Conservation (phyloP, 768 basidiomycete species). For the Tylopilus intermedius region DNA sequence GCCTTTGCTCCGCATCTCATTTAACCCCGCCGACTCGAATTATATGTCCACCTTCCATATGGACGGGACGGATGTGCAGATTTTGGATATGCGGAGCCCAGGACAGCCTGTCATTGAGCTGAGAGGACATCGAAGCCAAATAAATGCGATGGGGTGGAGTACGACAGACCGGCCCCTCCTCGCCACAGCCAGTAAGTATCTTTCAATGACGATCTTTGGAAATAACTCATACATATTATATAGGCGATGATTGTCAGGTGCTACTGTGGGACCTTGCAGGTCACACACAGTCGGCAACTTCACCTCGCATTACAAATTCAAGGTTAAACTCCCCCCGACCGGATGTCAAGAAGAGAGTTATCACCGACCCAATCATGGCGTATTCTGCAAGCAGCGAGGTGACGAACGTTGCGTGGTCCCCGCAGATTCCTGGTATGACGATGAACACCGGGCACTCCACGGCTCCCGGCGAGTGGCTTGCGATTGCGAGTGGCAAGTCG, state of each 20-base stretch:
- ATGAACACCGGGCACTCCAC: constrained; percentile 73
- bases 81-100: constrained; percentile 95
- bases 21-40: constrained; percentile 87
- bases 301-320: constrained; percentile 64
- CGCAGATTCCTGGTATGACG: constrained; percentile 69
- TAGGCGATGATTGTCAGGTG: constrained; percentile 93
- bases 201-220: not conserved
- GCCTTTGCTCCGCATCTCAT: constrained; percentile 80
- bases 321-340: constrained; percentile 77
- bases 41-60: constrained; percentile 98
- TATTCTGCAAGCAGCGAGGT: constrained; percentile 76
- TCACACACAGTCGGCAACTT: constrained; percentile 56
- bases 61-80: constrained; percentile 84
- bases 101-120: constrained; percentile 93
- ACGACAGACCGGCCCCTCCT: constrained; percentile 76
- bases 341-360: constrained; percentile 68
- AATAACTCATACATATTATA: not conserved
- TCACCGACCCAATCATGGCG: constrained; percentile 79
- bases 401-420: constrained; percentile 87
- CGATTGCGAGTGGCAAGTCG: constrained; percentile 74
- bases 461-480: constrained; percentile 80
- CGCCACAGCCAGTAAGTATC: constrained; percentile 75
- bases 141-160: constrained; percentile 91
- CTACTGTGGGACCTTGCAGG: constrained; percentile 84
- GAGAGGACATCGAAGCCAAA: constrained; percentile 71